Evolutionary conservation across 2,329 filamentous ascomycete genomes (phyloP), one percentile per base, ranked within the genome.

Genomic region (Neonectria faginata): DNA sequence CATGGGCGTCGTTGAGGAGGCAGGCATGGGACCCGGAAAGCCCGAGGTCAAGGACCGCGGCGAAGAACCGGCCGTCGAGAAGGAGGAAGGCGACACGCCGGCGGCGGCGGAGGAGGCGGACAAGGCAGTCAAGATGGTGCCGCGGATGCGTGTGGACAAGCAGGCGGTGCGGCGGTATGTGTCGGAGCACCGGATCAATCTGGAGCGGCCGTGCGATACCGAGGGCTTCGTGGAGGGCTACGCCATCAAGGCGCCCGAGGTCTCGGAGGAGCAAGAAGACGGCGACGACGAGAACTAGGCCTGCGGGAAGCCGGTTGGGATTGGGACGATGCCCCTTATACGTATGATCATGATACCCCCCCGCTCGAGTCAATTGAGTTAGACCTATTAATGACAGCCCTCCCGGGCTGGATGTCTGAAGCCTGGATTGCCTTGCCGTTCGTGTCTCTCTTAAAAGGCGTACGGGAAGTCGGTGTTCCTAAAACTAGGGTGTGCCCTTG

Each of bases 141-240:
- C 78, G 41, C 79, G 84, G 20, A 85, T 89, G 31, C 80, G 78
- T 27, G 74, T 90, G 61, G 84, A 86, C 63, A 87, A 85, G 75
- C 79, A 82, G 36, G 83, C 81, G 3, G 81, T 97, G 6, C 83
- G 89, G 71, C 84, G 84, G 44, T 97, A 92, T 89, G 87, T 91
- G 11, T 82, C 84, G 52, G 80, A 79, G 60, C 85, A 93, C 72
- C 81, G 82, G 48, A 86, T 94, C 61, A 85, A 84, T 56, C 75
- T 95, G 55, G 85, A 87, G 57, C 86, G 85, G 72, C 85, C 89
- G 1, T 92, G 96, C 57, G 90, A 92, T 77, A 86, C 90, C 5
- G 85, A 89, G 1, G 93, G 92, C 1, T 97, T 97, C 70, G 79
- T 91, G 7, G 88, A 90, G 66, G 86, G 88, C 57, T 92, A 91